Percentiles rank a stretch among this genome's conserved stretches.
phyloP scores from a whole-genome alignment of 306 rosid genomes.

The Quercus alba region DNA sequence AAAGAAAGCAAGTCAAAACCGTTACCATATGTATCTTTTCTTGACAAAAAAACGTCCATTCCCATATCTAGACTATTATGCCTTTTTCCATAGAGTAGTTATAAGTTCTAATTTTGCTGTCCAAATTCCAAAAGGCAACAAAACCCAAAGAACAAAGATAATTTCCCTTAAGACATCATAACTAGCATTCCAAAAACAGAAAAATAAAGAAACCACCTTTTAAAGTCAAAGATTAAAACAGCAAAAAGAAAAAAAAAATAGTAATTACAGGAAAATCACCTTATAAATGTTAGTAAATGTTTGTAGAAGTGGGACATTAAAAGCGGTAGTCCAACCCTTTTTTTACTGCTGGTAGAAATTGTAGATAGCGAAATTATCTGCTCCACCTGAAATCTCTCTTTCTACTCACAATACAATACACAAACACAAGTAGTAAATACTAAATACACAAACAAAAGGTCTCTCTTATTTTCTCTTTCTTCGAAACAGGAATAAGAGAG shows the following conservation, averaged over 20 bases:
- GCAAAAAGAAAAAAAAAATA: not conserved
- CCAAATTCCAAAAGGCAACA: no score
- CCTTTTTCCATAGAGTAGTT: no score
- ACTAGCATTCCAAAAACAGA: no score
- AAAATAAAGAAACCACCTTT: no score
- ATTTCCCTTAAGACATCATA: no score
- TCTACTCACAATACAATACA: not conserved
- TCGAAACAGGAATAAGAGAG: slow-evolving; percentile 10
- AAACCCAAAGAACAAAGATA: no score
- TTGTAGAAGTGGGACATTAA: not conserved
- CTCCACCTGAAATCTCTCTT: slow-evolving; percentile 22
- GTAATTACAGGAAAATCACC: not conserved
- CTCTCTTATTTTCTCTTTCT: slow-evolving; percentile 19
- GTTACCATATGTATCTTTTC: no score
- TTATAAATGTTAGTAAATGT: slow-evolving; percentile 12
- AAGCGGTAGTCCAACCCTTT: slow-evolving; percentile 21
- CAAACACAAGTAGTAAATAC: not conserved
- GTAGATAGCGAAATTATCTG: slow-evolving; percentile 21
- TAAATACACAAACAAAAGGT: slow-evolving; percentile 8
- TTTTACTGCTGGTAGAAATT: slow-evolving; percentile 33
- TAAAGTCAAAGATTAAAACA: not conserved
- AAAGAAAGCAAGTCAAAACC: no score
- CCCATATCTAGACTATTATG: no score
- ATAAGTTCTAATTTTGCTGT: no score
- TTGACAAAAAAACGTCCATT: no score